phyloP scores from a whole-genome alignment of 257 asterid species.

The Gentiana macrophylla region DNA sequence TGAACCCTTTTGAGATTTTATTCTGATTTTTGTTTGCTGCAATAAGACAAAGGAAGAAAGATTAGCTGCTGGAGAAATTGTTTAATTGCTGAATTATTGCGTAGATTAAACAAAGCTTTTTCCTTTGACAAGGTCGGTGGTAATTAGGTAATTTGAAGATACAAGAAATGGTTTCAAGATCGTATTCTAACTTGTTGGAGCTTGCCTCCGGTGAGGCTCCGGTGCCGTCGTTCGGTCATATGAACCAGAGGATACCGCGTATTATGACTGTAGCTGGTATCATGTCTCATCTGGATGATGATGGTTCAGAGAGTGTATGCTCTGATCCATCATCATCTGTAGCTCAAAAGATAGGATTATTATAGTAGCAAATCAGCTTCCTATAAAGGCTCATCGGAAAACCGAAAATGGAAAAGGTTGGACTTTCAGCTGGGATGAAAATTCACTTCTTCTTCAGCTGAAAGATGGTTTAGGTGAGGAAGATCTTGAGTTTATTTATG shows the following conservation, averaged over 20 bases:
- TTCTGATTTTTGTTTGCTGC: background rate
- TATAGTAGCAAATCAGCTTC: conserved; percentile 81
- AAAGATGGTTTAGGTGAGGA: conserved; percentile 69
- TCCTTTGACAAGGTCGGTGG: conserved; percentile 18
- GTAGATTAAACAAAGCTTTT: conserved; percentile 10
- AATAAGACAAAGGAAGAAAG: too few species aligned
- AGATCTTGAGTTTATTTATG: conserved; percentile 62
- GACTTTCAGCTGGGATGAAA: conserved; percentile 78
- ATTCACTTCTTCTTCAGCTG: conserved; percentile 63
- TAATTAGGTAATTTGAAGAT: conserved; percentile 6
- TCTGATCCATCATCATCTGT: conserved; percentile 70
- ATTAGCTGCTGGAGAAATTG: too few species aligned
- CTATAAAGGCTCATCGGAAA: conserved; percentile 59
- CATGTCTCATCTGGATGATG: conserved; percentile 75
- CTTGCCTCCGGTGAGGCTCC: conserved; percentile 83
- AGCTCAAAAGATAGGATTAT: conserved; percentile 64
- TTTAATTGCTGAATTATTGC: background rate
- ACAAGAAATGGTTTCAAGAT: conserved; percentile 62
- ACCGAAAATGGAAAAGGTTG: conserved; percentile 42
- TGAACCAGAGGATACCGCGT: conserved; percentile 65
- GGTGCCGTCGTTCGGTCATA: conserved; percentile 48
- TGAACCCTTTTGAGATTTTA: conserved; percentile 22
- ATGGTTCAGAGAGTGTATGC: conserved; percentile 40
- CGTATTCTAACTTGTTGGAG: conserved; percentile 77
- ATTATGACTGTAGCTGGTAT: conserved; percentile 80